Evolutionary conservation across 2,329 filamentous ascomycete species (phyloP).

Genomic region (Phyllosticta citriasiana): DNA sequence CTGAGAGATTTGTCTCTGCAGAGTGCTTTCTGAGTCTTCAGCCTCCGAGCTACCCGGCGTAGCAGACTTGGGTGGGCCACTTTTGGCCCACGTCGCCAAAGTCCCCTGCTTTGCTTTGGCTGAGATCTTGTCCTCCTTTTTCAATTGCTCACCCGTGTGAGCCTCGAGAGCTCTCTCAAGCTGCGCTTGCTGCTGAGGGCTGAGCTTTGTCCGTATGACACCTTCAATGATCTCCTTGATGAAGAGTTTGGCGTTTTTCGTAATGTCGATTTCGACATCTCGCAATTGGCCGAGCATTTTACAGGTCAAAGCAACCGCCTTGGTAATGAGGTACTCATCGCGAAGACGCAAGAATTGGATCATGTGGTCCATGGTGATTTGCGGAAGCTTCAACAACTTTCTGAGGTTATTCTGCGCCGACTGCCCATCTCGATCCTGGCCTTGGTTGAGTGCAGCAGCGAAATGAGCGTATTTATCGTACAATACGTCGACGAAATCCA

Average conservation of each 20-base stretch:
- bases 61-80: background rate
- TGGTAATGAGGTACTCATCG: constrained; percentile 74
- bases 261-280: constrained; percentile 64
- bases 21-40: constrained; percentile 11
- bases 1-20: constrained; percentile 40
- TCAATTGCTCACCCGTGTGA: constrained; percentile 31
- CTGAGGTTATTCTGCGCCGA: constrained; percentile 35
- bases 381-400: constrained; percentile 55
- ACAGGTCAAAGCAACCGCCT: constrained; percentile 70
- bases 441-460: constrained; percentile 53
- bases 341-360: constrained; percentile 84
- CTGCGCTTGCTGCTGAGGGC: constrained; percentile 73
- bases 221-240: constrained; percentile 58
- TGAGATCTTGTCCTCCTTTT: constrained; percentile 20
- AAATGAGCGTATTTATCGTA: constrained; percentile 81
- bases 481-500: constrained; percentile 81
- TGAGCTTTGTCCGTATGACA: constrained; percentile 67
- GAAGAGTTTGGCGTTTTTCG: constrained; percentile 47
- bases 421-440: constrained; percentile 16
- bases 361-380: constrained; percentile 55
- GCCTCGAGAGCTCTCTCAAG: constrained; percentile 53
- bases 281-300: constrained; percentile 78
- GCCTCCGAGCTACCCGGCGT: constrained; percentile 1
- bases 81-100: constrained; percentile 15
- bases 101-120: constrained; percentile 16